These are phyloP conservation scores for Candida nemodendra DNA, from an alignment of 805 yeast genomes.

Conservation along the genomic window DNA sequence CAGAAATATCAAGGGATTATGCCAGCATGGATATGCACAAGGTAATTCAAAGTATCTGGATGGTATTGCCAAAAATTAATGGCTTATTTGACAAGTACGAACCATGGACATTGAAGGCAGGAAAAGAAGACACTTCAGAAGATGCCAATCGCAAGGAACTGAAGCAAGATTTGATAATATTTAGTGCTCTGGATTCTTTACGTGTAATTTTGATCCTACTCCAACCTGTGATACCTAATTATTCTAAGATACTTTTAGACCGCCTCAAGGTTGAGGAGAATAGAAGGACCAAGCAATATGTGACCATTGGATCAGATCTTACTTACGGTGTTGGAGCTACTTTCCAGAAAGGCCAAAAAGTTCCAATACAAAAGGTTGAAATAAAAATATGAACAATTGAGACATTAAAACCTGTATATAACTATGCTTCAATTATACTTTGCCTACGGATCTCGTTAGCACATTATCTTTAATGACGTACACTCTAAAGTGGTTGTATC, in stretches of 20 bases:
- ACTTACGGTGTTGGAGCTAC: constrained; percentile 53
- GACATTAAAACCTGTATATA: constrained; percentile 5
- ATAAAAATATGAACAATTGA: constrained; percentile 2
- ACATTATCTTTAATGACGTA: constrained; percentile 42
- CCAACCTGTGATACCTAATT: constrained; percentile 70
- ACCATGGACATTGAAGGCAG: constrained; percentile 66
- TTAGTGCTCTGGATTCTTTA: constrained; percentile 65
- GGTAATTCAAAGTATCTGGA: constrained; percentile 61
- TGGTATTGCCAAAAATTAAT: constrained; percentile 57
- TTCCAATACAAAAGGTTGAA: constrained; percentile 31
- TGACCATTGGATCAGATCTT: constrained; percentile 56
- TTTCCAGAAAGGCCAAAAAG: constrained; percentile 32
- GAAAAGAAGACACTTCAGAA: constrained; percentile 16
- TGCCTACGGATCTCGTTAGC: background rate
- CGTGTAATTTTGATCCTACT: constrained; percentile 66
- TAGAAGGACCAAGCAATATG: constrained; percentile 43
- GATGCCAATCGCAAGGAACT: constrained; percentile 6
- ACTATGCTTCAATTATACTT: background rate
- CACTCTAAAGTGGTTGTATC: constrained; percentile 58
- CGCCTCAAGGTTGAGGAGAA: constrained; percentile 52
- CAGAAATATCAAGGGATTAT: constrained; percentile 44
- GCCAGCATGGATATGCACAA: constrained; percentile 49
- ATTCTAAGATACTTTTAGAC: constrained; percentile 57
- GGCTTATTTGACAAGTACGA: constrained; percentile 61
- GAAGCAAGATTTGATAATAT: constrained; percentile 55